Evolutionary conservation across 345 rosid genomes (phyloP), one percentile per base, ranked within the genome.

Genomic region (Noccaea bulbosa): DNA sequence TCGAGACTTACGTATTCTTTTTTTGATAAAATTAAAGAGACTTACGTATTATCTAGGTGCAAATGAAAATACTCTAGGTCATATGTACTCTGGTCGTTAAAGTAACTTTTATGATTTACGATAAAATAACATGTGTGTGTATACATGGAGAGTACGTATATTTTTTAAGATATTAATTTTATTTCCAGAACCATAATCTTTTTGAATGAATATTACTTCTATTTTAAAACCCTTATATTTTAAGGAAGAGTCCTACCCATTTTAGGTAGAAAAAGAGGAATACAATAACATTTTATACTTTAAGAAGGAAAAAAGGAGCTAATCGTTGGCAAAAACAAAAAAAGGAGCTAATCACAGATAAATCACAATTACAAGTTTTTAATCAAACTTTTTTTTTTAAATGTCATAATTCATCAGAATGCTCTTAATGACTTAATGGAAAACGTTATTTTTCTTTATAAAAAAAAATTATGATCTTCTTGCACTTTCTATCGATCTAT

Each of bases 61-160:
- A 22, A 11, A 52, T 15, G 33, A 67, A 67, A 20, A 16, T 15
- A 27, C 39, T 17, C n/a, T 27, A 39, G 30, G 50, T 14, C 50
- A 64, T 64, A 62, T 41, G 40, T 51, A 51, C 49, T 35, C 9
- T 48, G 48, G 24, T 51, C 38, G 48, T 9, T 24, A 37, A 20
- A 49, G 9, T 63, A 17, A 8, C 37, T 37, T 35, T 22, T 12
- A 49, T 37, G 30, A 22, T 65, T 27, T 17, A 65, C 11, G 3
- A 65, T 24, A 3, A 39, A 39, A 39, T 43, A 6, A 43, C 5
- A 7, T 63, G 7, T 34, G 6, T 6, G 2, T 41, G 4, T 22
- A 22, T 20, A 35, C 16, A 39, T 41, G 8, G 8, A 30, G 67
- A 15, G 14, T 43, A n/a, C n/a, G n/a, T n/a, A 1, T 20, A 5